Evolutionary conservation across 306 rosid species (phyloP), one percentile per base, ranked within the genome.

Genomic region (Vigna mungo): DNA sequence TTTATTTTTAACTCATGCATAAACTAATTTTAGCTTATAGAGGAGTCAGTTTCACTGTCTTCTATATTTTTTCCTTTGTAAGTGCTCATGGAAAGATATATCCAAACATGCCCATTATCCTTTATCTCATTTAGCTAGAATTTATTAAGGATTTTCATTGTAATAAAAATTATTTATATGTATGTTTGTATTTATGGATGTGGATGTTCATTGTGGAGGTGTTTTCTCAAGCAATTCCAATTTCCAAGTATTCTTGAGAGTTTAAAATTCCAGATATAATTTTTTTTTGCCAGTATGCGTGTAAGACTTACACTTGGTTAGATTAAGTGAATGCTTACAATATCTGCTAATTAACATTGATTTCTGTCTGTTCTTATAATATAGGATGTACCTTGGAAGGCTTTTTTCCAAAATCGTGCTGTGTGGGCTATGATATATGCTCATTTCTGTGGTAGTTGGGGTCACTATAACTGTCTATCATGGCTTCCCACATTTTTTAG

Each of bases 401-500:
- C 83, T 68, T 89, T 95, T 84, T 86, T 92, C 65, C 86, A 9
- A 90, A 92, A 81, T 69, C 96, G 82, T 55, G 97, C 94, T n/a
- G 97, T 95, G 17, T 89, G 99, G 99, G 99, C 99, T 10, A 95
- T 95, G 99, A 87, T 92, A 79, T 92, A 95, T 81, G 83, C 91
- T 82, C 99, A 95, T 80, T 95, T 95, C 81, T 95, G 99, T 64
- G 99, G 99, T 76, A 95, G 94, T 84, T 95, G 97, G 97, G 99
- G 99, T 85, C 97, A 92, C 88, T 95, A 92, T 56, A 92, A 93
- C 36, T 95, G 97, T 81, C 83, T 95, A 55, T 88, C 99, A 69
- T 95, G 99, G 99, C 91, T 95, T 70, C 99, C 99, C 60, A 90
- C 97, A 54, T 95, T 83, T 83, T 95, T 95, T 68, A 92, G 99